Conservation (phyloP, 2,329 filamentous ascomycete genomes). For the Ampelomyces quisqualis region DNA sequence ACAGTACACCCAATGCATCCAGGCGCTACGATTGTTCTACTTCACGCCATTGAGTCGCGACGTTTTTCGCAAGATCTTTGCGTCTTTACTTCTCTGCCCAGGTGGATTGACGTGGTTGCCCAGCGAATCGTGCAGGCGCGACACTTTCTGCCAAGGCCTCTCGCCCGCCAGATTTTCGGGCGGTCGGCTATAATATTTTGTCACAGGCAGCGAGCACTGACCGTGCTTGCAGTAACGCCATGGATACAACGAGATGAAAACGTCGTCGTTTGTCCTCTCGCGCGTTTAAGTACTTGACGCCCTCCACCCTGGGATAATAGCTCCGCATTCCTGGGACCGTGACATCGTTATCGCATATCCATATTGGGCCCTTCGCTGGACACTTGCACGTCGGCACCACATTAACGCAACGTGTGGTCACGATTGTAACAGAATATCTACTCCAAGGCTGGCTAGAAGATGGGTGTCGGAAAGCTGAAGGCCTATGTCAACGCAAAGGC, state of each 20-base stretch:
- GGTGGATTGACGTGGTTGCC: too few species aligned
- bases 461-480: slow-evolving; percentile 10
- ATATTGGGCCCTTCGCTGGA: background rate
- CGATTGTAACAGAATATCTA: background rate
- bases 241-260: slow-evolving; percentile 3
- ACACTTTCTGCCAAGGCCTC: slow-evolving; percentile 15
- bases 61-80: too few species aligned
- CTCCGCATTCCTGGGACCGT: background rate
- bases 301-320: background rate
- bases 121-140: too few species aligned
- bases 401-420: slow-evolving; percentile 1
- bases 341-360: background rate
- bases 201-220: slow-evolving; percentile 9
- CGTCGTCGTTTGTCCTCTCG: background rate
- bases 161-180: slow-evolving; percentile 17
- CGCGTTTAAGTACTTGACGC: background rate
- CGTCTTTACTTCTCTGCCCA: too few species aligned
- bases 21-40: too few species aligned
- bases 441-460: slow-evolving; percentile 4
- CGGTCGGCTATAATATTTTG: slow-evolving; percentile 13
- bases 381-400: background rate
- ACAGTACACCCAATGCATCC: too few species aligned
- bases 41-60: too few species aligned
- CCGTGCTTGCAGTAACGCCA: slow-evolving; percentile 7
- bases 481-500: slow-evolving; percentile 3